phyloP scores from a whole-genome alignment of 2,329 filamentous ascomycete species.

The Truncatella angustata region DNA sequence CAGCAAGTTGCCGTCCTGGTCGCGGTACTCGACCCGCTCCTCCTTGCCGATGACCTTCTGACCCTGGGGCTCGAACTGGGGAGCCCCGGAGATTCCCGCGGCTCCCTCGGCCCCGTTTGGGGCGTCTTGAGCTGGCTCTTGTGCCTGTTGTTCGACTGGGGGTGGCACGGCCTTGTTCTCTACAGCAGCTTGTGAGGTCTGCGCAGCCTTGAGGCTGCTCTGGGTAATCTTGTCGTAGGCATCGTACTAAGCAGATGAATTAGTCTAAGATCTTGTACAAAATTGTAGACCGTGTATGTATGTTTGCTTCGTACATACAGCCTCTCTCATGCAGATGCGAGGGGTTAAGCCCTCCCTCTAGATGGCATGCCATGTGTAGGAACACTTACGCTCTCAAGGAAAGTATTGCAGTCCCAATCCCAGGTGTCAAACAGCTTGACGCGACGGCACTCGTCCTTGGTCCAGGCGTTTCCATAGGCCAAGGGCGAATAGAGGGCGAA shows the following conservation, averaged over 20 bases:
- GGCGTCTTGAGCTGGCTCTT: conserved; percentile 8
- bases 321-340: neutral
- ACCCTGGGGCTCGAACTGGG: conserved; percentile 42
- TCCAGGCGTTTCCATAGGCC: conserved; percentile 93
- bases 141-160: conserved; percentile 20
- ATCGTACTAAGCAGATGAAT: conserved; percentile 41
- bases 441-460: conserved; percentile 77
- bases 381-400: conserved; percentile 77
- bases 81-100: conserved; percentile 43
- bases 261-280: conserved; percentile 10
- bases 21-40: conserved; percentile 89
- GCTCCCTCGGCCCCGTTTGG: conserved; percentile 21
- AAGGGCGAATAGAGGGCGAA: conserved; percentile 88
- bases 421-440: conserved; percentile 86
- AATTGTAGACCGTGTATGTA: neutral
- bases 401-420: conserved; percentile 99
- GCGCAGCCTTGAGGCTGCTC: conserved; percentile 17
- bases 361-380: conserved; percentile 33
- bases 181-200: conserved; percentile 23
- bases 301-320: neutral
- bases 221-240: conserved; percentile 38
- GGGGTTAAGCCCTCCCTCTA: conserved; percentile 32
- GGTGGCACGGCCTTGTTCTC: conserved; percentile 18
- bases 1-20: conserved; percentile 88
- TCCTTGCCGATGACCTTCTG: conserved; percentile 58